Percentiles rank a stretch among this genome's conserved stretches.
Conservation (phyloP, 257 asterid genomes). For the Capsicum baccatum region DNA sequence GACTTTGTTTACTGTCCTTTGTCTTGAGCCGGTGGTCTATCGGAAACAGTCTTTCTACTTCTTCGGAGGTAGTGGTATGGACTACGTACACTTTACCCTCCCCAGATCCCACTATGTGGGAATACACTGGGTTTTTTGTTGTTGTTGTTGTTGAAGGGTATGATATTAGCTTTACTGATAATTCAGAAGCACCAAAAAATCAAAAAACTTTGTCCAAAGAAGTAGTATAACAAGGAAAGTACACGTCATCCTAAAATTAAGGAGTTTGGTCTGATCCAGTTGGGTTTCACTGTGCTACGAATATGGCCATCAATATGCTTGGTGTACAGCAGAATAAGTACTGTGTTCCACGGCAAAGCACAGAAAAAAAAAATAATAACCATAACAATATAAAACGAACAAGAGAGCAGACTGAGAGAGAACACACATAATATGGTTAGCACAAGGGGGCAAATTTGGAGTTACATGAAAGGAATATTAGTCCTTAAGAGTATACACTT, state of each 20-base stretch:
- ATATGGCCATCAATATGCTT: background rate
- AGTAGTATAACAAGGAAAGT: background rate
- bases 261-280: background rate
- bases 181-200: background rate
- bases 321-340: background rate
- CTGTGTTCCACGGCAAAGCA: background rate
- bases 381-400: background rate
- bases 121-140: no score
- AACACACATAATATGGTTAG: background rate
- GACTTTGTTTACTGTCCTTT: no score
- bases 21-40: no score
- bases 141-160: background rate
- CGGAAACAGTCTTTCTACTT: no score
- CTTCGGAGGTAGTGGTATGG: no score
- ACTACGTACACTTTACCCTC: no score
- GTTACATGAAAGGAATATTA: slow-evolving; percentile 8
- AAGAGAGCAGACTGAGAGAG: slow-evolving; percentile 3
- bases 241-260: slow-evolving; percentile 5
- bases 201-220: background rate
- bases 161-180: background rate
- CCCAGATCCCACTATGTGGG: no score
- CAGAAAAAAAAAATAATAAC: background rate
- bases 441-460: background rate
- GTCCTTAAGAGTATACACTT: background rate
- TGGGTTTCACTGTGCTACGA: background rate